Evolutionary conservation across 805 yeast species (phyloP), one percentile per base, ranked within the genome.

Genomic region (Candida schatavii): DNA sequence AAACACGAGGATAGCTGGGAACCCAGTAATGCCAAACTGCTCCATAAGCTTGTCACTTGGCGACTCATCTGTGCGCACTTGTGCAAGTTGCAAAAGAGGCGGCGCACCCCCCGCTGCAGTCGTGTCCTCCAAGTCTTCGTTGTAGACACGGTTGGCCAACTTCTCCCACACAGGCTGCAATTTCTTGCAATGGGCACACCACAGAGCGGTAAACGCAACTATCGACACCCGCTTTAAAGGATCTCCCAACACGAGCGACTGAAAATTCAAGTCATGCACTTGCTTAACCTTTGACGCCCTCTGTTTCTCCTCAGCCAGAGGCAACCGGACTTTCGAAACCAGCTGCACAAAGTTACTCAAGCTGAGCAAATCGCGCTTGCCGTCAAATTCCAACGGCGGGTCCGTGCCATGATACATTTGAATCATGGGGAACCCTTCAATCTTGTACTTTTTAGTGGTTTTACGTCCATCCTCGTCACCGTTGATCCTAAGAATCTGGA

Each of bases 341-440:
- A 56, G 61, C 46, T 66, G 79, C 13, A 78, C 59, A 51, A 81
- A 87, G 42, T 72, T 74, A 28, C 74, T 66, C 39, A 85, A 69
- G 17, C 73, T 58, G 18, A 72, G 75, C 14, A 73, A 50, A 31
- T 72, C 75, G 49, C 90, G 70, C 21, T 61, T 61, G 1, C 88
- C 85, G 28, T 69, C 68, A 46, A 70, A 85, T 42, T 74, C 81
- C 25, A 75, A 57, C n/a, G 85, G 79, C 29, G 74, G 62, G 15
- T 66, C 55, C 32, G 65, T 64, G 14, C 77, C 75, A 28, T 81
- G 78, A 51, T 85, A 77, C 46, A 83, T 61, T 49, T 72, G 71
- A 41, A 87, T 56, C 30, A 82, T 77, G 3, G 96, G 96, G 54
- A 69, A 86, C 11, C 86, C 85, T 28, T 76, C 65, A 31, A 78